These are phyloP conservation scores for Grosmannia huntii DNA, from an alignment of 2,329 filamentous ascomycete genomes.

Conservation along the genomic window DNA sequence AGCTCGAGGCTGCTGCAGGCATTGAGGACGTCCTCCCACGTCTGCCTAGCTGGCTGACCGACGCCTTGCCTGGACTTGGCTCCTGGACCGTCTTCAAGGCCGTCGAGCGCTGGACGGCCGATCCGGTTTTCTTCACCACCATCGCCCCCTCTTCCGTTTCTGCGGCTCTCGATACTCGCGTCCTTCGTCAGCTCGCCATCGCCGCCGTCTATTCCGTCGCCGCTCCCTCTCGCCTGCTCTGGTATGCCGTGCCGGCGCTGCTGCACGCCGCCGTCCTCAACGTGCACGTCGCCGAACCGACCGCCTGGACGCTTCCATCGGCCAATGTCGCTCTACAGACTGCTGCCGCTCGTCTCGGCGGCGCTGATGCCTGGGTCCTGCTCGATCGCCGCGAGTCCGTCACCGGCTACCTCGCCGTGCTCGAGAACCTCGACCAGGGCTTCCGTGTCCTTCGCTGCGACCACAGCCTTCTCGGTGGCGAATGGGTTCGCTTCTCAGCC, in stretches of 20 bases:
- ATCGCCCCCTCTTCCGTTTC: slow-evolving; percentile 32
- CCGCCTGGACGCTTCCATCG: slow-evolving; percentile 38
- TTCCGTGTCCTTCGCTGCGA: slow-evolving; percentile 85
- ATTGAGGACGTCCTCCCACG: slow-evolving; percentile 30
- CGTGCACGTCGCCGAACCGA: slow-evolving; percentile 49
- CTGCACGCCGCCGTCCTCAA: slow-evolving; percentile 61
- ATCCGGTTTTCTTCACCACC: slow-evolving; percentile 42
- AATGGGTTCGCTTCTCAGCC: slow-evolving; percentile 57
- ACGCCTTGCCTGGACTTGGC: slow-evolving; percentile 51
- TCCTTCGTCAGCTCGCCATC: slow-evolving; percentile 59
- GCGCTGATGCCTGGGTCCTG: slow-evolving; percentile 46
- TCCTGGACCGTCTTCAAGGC: slow-evolving; percentile 53
- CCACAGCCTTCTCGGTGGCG: slow-evolving; percentile 83
- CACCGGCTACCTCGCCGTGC: slow-evolving; percentile 84
- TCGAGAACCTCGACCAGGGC: slow-evolving; percentile 58
- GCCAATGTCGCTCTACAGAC: slow-evolving; percentile 51
- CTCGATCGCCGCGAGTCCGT: slow-evolving; percentile 73
- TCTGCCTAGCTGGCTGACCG: slow-evolving; percentile 43
- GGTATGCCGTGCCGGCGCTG: slow-evolving; percentile 58
- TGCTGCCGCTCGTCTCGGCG: slow-evolving; percentile 22
- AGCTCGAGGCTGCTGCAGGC: slow-evolving; percentile 41
- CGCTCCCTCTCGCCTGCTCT: slow-evolving; percentile 54
- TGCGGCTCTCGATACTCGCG: slow-evolving; percentile 33
- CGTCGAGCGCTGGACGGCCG: slow-evolving; percentile 23
- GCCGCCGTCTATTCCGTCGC: slow-evolving; percentile 51